Evolutionary conservation across 352 stramenopile species (phyloP), one percentile per base, ranked within the genome.

Genomic region (Phytophthora pisi): DNA sequence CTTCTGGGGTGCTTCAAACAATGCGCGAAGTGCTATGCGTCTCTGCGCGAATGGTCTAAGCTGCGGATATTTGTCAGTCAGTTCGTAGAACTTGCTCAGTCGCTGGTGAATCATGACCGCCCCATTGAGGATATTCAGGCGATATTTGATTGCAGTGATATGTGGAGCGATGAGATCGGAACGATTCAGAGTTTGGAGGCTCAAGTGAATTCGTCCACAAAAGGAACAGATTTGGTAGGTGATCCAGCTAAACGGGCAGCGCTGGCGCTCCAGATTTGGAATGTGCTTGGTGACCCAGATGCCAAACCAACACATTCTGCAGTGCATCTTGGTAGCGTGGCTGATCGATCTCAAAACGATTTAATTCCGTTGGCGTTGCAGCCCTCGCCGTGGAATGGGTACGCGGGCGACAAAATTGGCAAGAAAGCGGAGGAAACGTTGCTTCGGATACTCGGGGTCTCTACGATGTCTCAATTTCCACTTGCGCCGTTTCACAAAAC

Each of bases 1-100:
- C 45, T 91, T 10, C 36, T 84, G 4, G 75, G 72, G 15, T 86
- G 81, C 30, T 56, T 91, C 45, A 75, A 75, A 28, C 79, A 86
- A 16, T 87, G 77, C 26, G 74, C 81, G 13, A 72, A 70, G 42
- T 90, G 83, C 46, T 88, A 86, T 42, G 59, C 59, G 23, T 64
- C 57, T 47, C 24, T 86, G n/a, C 68, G 62, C 20, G 61, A 79
- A n/a, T 91, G 83, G 83, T 52, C 34, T 0, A 78, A 78, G 45
- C 51, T 87, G 20, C 74, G 64, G 8, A 40, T 55, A 20, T 73
- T 89, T 51, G 59, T 69, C 42, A 47, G 40, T 11, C 59, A 60
- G 16, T 72, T 86, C 34, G 49, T 84, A 26, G 20, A 74, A 1
- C 26, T 81, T 3, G 58, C 61, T 16, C 40, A 68, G 10, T 68